Base-by-base conservation (phyloP, 768 basidiomycete genomes). In the Mycena rebaudengoi region DNA sequence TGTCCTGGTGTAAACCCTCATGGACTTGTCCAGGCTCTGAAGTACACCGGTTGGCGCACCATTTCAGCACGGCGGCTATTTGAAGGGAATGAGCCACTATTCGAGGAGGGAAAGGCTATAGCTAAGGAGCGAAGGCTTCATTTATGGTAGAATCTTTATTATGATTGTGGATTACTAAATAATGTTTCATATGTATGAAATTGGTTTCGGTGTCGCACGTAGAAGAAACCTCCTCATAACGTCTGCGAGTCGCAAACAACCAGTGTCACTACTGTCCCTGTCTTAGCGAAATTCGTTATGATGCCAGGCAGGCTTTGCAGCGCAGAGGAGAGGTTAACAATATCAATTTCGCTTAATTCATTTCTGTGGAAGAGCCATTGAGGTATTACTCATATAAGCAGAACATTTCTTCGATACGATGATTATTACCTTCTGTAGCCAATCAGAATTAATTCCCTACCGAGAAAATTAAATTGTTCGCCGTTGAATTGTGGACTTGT, bases 1-100 rank as follows among this genome's bases (percentile, higher is more conserved):
- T 55, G 53, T 44, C 41, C 53, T 23, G 53, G 53, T 30, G 53
- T 55, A 23, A 55, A 44, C 30, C 53, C 53, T 30, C 40, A 55
- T 44, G 53, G 53, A 32, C 53, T 55, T 43, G 53, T 55, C n/a
- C 53, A 55, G 53, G 53, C 53, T 23, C 12, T 55, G 29, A 55
- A 55, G 53, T 44, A 43, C 35, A 55, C 53, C 8, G 41, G 53
- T 18, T 55, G 53, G 53, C 26, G 25, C 18, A 55, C 53, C 18
- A 33, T 55, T 44, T 43, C 40, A 18, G 53, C 41, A 23, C 53
- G 40, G 29, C 29, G 30, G 16, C 28, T 55, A 7, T 55, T 55
- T 33, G 53, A 55, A 44, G 53, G 53, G 41, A 55, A 55, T 55
- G 20, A 43, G 29, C 53, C 53, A 7, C 21, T 55, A 21, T 23